Evolutionary conservation across 2,329 filamentous ascomycete species (phyloP), one percentile per base, ranked within the genome.

Genomic region (Penicillium sclerotiorum): DNA sequence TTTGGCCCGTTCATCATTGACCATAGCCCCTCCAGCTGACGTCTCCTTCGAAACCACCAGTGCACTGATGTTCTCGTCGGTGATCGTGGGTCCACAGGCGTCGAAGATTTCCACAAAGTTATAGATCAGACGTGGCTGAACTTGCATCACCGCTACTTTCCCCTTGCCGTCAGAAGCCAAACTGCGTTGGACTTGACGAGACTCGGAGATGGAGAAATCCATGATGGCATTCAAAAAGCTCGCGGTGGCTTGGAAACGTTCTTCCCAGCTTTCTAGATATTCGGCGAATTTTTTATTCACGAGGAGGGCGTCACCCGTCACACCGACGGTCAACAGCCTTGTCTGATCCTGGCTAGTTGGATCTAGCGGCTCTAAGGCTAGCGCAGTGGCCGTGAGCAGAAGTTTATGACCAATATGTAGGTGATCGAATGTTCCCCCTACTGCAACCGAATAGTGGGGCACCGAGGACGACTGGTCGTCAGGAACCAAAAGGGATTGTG

Each of bases 341-440:
- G 77, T 73, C 23, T 65, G 56, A 1, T 66, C 63, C 0, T 74
- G 64, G 21, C 54, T 55, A 15, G 57, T 53, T 15, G 25, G 65
- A 60, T 25, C 71, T 62, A 35, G 72, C 59, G 82, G 77, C 50
- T 83, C 81, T 49, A 88, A 78, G 13, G 90, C 80, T 48, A 96
- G 82, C 0, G 86, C 83, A 0, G 88, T 89, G 53, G 92, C 92
- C n/a, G 92, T 91, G 17, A 99, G 82, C 17, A 99, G 81, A n/a
- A 97, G 79, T 73, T 97, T 99, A 76, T 99, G 94, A 5, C 94
- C 94, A 4, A 89, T 86, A 67, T 99, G 94, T 18, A 99, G 81
- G 71, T 97, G 91, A 69, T 99, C 94, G 72, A 97, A 99, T 0
- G 94, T 99, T 8, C 94, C 94, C 23, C 93, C 94, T 11, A 97